A percentile compares a stretch with the other conserved stretches of the same genome.
These are phyloP conservation scores for Beauveria pseudobassiana DNA, from an alignment of 2,329 filamentous ascomycete genomes.

Conservation along the genomic window DNA sequence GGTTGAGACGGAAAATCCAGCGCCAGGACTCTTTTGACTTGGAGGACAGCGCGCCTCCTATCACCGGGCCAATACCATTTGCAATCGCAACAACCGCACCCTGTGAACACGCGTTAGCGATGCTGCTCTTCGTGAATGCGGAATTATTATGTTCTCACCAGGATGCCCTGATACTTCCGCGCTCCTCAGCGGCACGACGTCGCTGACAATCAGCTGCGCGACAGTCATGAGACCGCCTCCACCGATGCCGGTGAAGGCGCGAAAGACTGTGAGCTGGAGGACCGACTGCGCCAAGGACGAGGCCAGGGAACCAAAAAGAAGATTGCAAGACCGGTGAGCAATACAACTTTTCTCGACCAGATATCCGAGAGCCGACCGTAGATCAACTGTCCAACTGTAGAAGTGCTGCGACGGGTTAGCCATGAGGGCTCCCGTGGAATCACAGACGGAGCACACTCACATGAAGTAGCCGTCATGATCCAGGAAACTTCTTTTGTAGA, in stretches of 20 bases:
- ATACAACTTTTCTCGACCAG: conserved; percentile 36
- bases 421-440: too few relatives aligned
- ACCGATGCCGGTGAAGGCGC: conserved; percentile 45
- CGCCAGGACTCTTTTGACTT: conserved; percentile 39
- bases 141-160: conserved; percentile 23
- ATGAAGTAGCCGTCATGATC: conserved; percentile 51
- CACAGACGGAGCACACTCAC: conserved; percentile 19
- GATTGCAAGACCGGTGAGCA: conserved; percentile 30
- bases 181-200: conserved; percentile 62
- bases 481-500: conserved; percentile 44
- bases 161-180: conserved; percentile 64
- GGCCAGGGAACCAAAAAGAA: conserved; percentile 37
- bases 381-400: conserved; percentile 38
- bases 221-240: conserved; percentile 66
- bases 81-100: conserved; percentile 44
- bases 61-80: conserved; percentile 47
- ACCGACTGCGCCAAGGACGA: conserved; percentile 33
- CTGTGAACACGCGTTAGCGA: conserved; percentile 14
- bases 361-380: conserved; percentile 40
- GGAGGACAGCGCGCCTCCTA: conserved; percentile 43
- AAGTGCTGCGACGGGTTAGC: conserved; percentile 24
- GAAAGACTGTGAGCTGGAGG: conserved; percentile 33
- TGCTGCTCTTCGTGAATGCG: background rate
- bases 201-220: conserved; percentile 61
- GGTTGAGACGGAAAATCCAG: conserved; percentile 47